Conservation (phyloP, 2,329 filamentous ascomycete species). For the Mycogone perniciosa region DNA sequence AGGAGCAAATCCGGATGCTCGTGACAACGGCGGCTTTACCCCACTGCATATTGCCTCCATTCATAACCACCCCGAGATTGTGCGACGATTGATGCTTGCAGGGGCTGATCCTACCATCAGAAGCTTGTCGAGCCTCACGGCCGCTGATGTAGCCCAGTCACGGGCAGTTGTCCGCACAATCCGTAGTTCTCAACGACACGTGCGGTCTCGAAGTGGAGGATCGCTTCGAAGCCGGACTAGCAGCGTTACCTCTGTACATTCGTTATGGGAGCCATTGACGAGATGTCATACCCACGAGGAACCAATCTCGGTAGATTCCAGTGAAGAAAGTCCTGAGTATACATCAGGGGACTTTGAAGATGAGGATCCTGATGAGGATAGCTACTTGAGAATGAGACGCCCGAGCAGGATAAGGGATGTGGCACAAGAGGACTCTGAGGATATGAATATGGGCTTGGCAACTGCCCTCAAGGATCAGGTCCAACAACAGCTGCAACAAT, state of each 20-base stretch:
- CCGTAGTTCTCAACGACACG: constrained; percentile 54
- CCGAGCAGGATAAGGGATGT: constrained; percentile 26
- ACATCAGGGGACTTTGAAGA: constrained; percentile 39
- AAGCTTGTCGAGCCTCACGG: constrained; percentile 63
- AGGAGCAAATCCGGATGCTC: constrained; percentile 68
- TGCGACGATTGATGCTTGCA: constrained; percentile 64
- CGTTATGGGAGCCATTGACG: constrained; percentile 55
- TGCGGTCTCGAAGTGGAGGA: constrained; percentile 60
- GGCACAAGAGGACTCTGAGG: constrained; percentile 33
- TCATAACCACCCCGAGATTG: constrained; percentile 68
- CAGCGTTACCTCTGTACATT: constrained; percentile 61
- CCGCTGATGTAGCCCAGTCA: constrained; percentile 64
- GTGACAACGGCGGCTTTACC: constrained; percentile 74
- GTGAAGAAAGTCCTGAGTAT: constrained; percentile 39
- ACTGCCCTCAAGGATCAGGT: constrained; percentile 68
- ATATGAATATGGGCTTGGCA: constrained; percentile 39
- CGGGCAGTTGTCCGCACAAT: constrained; percentile 58
- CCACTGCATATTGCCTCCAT: constrained; percentile 77
- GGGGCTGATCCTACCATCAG: constrained; percentile 66
- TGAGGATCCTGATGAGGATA: constrained; percentile 34
- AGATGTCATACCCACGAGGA: constrained; percentile 28
- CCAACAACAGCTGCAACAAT: constrained; percentile 65
- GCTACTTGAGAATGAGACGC: constrained; percentile 31
- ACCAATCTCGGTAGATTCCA: constrained; percentile 35
- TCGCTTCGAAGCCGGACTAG: constrained; percentile 55